phyloP scores from a whole-genome alignment of 2,329 filamentous ascomycete genomes.

The Ciborinia camelliae region DNA sequence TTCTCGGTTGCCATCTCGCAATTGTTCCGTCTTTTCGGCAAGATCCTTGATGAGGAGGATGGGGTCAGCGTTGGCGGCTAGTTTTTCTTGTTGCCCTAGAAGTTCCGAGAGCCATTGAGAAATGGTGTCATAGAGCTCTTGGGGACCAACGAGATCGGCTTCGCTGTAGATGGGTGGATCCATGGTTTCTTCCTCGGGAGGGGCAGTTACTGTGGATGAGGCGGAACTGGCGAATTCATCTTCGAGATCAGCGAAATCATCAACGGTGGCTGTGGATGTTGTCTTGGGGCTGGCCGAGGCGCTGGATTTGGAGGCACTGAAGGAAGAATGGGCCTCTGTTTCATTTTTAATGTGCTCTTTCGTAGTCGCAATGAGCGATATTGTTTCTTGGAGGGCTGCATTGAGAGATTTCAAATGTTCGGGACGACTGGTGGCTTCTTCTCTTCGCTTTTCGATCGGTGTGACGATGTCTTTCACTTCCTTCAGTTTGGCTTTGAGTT shows the following conservation, averaged over 20 bases:
- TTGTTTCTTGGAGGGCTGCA: conserved; percentile 67
- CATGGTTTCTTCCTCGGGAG: conserved; percentile 49
- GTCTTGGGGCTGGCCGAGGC: conserved; percentile 33
- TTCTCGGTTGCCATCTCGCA: conserved; percentile 68
- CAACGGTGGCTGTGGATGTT: conserved; percentile 42
- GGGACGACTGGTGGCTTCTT: conserved; percentile 70
- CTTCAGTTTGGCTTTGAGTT: conserved; percentile 73
- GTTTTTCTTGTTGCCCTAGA: conserved; percentile 65
- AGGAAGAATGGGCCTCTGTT: conserved; percentile 53
- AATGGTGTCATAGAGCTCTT: conserved; percentile 59
- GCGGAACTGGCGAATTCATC: conserved; percentile 50
- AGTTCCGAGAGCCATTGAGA: conserved; percentile 73
- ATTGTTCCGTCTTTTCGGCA: conserved; percentile 61
- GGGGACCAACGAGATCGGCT: conserved; percentile 66
- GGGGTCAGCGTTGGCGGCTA: conserved; percentile 69
- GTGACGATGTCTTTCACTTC: conserved; percentile 72
- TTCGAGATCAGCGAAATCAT: conserved; percentile 71
- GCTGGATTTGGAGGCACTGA: conserved; percentile 46
- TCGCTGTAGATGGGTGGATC: conserved; percentile 66
- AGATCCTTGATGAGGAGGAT: conserved; percentile 72
- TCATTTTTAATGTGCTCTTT: conserved; percentile 72
- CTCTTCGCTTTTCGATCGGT: conserved; percentile 71
- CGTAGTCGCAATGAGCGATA: conserved; percentile 66
- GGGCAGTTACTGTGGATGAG: conserved; percentile 36
- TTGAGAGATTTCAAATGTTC: conserved; percentile 64